Conservation (phyloP, 2,329 filamentous ascomycete genomes). For the Pyrenochaeta sp. region DNA sequence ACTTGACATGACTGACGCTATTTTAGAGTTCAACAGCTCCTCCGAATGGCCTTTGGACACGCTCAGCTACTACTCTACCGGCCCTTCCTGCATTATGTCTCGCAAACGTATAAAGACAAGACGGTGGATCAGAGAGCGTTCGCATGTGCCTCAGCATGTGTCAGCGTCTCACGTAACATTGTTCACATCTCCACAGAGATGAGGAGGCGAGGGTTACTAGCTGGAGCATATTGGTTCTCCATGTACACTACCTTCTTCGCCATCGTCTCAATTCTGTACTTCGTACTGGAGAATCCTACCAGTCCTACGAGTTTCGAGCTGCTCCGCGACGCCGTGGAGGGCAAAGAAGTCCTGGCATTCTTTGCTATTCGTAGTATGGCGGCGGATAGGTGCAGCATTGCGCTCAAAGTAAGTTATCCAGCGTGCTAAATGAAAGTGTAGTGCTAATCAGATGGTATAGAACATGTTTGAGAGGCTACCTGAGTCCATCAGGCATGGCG, state of each 20-base stretch:
- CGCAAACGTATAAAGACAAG: slow-evolving; percentile 61
- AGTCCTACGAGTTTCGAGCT: slow-evolving; percentile 80
- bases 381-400: slow-evolving; percentile 82
- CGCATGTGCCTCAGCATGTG: slow-evolving; percentile 74
- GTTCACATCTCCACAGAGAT: slow-evolving; percentile 83
- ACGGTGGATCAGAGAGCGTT: slow-evolving; percentile 78
- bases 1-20: slow-evolving; percentile 12
- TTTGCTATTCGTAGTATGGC: slow-evolving; percentile 86
- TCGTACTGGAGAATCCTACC: slow-evolving; percentile 80
- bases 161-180: slow-evolving; percentile 75
- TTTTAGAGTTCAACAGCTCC: slow-evolving; percentile 71
- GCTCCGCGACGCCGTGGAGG: slow-evolving; percentile 83
- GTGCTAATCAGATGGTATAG: slow-evolving; percentile 54
- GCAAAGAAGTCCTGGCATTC: slow-evolving; percentile 80
- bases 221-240: slow-evolving; percentile 86
- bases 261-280: slow-evolving; percentile 80
- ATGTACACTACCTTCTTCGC: slow-evolving; percentile 86
- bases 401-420: slow-evolving; percentile 71
- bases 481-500: slow-evolving; percentile 66
- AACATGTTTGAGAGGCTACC: slow-evolving; percentile 85
- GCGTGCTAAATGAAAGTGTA: not conserved
- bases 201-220: slow-evolving; percentile 76
- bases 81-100: slow-evolving; percentile 85
- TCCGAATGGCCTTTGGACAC: slow-evolving; percentile 82
- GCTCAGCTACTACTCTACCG: slow-evolving; percentile 84